Evolutionary conservation across 2,329 filamentous ascomycete genomes (phyloP).

Genomic region (Pseudogymnoascus sp.): DNA sequence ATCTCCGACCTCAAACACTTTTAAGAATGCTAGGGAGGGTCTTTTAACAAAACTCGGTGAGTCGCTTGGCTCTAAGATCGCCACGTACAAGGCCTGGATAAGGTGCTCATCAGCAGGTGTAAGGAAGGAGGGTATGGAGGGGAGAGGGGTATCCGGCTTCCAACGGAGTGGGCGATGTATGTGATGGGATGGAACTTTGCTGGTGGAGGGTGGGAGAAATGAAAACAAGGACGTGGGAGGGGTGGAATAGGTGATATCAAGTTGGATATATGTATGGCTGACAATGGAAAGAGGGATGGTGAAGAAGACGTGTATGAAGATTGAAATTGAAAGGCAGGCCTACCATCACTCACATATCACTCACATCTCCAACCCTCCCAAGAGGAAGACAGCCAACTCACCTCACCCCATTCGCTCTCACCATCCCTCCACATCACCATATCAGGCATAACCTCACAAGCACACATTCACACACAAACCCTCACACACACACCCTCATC

Average conservation of each 20-base stretch:
- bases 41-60: no score
- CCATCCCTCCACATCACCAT: not conserved
- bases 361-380: not conserved
- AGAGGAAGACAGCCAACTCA: not conserved
- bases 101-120: no score
- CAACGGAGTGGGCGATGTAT: no score
- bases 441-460: not conserved
- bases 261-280: not conserved
- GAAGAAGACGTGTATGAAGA: not conserved
- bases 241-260: not conserved
- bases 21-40: no score
- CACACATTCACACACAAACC: not conserved
- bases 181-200: no score
- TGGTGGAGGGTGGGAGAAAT: not conserved
- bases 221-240: not conserved
- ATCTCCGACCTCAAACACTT: no score
- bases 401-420: not conserved
- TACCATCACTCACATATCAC: not conserved
- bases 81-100: no score
- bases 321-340: not conserved
- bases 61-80: no score
- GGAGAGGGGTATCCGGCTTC: no score
- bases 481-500: not conserved
- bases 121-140: no score
- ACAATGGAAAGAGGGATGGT: no score